Evolutionary conservation across 345 rosid species (phyloP).

Genomic region (Bruguiera parviflora): DNA sequence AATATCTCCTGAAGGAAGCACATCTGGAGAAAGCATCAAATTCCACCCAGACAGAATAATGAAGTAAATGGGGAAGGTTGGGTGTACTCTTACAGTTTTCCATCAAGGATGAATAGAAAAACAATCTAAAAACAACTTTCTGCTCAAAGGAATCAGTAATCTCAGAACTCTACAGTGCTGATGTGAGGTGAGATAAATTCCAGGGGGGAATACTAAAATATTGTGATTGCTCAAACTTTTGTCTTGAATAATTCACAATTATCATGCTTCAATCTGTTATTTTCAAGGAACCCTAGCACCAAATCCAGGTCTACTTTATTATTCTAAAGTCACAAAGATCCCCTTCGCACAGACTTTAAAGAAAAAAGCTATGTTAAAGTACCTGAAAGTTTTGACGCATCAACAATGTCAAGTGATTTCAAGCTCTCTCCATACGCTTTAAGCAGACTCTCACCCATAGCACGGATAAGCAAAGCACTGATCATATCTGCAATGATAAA

Average conservation of each 20-base stretch:
- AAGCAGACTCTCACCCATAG: conserved; percentile 60
- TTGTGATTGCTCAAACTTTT: no score
- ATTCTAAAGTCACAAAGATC: neutral
- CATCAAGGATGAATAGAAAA: neutral
- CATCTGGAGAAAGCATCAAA: conserved; percentile 38
- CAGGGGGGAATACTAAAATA: neutral
- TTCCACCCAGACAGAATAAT: conserved; percentile 17
- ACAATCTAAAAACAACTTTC: neutral
- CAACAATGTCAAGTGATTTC: conserved; percentile 42
- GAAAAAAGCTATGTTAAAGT: neutral
- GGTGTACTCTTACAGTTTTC: neutral
- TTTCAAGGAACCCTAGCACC: neutral
- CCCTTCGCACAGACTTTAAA: neutral
- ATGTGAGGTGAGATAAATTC: neutral
- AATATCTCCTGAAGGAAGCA: conserved; percentile 63
- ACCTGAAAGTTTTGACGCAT: conserved; percentile 52
- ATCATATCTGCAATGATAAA: conserved; percentile 77
- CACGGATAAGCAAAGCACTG: conserved; percentile 75
- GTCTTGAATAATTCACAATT: no score
- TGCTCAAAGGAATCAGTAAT: neutral
- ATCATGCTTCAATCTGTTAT: no score
- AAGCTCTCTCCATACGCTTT: conserved; percentile 47
- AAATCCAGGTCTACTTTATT: neutral
- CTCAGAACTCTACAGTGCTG: neutral
- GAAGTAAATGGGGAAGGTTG: neutral